Percentiles rank a stretch among this genome's conserved stretches.
Conservation (phyloP, 495 filamentous ascomycete species). For the Corynascus novoguineensis region DNA sequence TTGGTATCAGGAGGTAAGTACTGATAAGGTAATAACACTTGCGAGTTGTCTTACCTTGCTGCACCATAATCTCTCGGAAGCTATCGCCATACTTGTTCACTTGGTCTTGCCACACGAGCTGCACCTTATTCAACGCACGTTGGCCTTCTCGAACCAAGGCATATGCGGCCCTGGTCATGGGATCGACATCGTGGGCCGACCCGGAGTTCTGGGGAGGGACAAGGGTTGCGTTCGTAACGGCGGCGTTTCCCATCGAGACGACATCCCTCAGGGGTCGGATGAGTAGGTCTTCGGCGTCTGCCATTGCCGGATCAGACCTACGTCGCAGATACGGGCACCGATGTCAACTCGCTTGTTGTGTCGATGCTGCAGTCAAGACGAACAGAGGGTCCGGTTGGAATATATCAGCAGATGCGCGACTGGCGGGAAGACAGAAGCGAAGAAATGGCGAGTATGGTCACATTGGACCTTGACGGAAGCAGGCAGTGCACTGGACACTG, state of each 20-base stretch:
- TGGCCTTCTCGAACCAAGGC: conserved; percentile 33
- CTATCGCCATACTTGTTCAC: conserved; percentile 31
- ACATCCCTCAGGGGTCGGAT: conserved; percentile 37
- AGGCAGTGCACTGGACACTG: not conserved
- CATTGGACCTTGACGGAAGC: not conserved
- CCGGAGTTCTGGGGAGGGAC: conserved; percentile 13
- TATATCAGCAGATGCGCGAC: too few species aligned
- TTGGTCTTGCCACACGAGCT: conserved; percentile 33
- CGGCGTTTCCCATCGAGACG: conserved; percentile 29
- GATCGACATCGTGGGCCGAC: conserved; percentile 12
- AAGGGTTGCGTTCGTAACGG: conserved; percentile 29
- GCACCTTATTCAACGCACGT: conserved; percentile 30
- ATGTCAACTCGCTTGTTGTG: not conserved
- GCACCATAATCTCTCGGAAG: conserved; percentile 32
- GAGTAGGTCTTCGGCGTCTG: conserved; percentile 33
- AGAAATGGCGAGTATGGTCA: too few species aligned
- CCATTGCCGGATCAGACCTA: conserved; percentile 25
- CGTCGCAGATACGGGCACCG: too few species aligned
- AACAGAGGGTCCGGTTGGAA: too few species aligned
- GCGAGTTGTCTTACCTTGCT: conserved; percentile 36
- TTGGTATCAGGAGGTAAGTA: not conserved
- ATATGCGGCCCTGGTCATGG: conserved; percentile 29
- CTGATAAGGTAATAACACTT: too few species aligned
- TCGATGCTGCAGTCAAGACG: not conserved
- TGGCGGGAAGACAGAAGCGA: too few species aligned